Evolutionary conservation across 371 early-diverging fungal species (phyloP).

Genomic region (Phascolomyces articulosus): DNA sequence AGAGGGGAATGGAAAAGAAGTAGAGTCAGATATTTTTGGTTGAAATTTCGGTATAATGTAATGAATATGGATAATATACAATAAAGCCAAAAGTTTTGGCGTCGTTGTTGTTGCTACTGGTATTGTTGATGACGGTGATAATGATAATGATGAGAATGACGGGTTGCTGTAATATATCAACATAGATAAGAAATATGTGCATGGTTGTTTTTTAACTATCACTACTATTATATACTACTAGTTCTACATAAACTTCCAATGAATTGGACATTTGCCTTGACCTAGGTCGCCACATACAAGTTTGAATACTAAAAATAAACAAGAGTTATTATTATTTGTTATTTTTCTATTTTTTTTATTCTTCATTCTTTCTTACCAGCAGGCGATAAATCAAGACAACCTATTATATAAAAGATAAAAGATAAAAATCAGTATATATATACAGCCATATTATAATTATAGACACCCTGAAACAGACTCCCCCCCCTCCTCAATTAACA

Average conservation of each 20-base stretch:
- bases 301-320: conserved; percentile 20
- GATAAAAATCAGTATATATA: conserved; percentile 2
- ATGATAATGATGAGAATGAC: no score
- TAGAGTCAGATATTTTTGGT: no score
- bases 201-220: no score
- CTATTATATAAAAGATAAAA: conserved; percentile 14
- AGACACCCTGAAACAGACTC: not conserved
- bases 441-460: not conserved
- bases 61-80: no score
- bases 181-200: no score
- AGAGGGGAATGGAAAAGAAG: not conserved
- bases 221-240: not conserved
- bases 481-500: no score
- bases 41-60: no score
- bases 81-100: no score
- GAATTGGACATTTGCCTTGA: conserved; percentile 21
- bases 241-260: conserved; percentile 23
- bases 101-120: no score
- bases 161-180: no score
- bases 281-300: conserved; percentile 27
- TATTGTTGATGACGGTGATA: no score
- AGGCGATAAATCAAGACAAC: conserved; percentile 43
- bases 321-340: not conserved
- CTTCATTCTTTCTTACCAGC: conserved; percentile 22
- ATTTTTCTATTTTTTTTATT: not conserved